A percentile compares a stretch with the other conserved stretches of the same genome.
Evolutionary conservation across 1,284 basidiomycete genomes (phyloP).

Genomic region (Apiotrichum akiyoshidainum): DNA sequence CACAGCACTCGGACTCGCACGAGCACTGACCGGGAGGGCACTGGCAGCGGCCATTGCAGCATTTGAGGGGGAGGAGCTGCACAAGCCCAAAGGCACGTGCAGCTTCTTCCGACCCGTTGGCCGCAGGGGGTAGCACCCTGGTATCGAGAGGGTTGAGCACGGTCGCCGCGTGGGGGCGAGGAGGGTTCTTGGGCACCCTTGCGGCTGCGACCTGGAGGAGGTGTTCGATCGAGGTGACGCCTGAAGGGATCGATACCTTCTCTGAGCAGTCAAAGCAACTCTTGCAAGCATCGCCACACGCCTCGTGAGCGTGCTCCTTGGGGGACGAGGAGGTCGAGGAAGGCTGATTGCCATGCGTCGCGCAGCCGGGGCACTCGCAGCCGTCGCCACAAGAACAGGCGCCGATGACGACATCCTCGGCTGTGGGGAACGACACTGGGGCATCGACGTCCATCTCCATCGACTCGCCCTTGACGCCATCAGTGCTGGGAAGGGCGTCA

Average conservation of each 20-base stretch:
- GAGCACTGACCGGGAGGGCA: conserved; percentile 47
- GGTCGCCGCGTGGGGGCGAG: conserved; percentile 9
- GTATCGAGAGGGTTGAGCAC: conserved; percentile 42
- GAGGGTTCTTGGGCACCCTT: conserved; percentile 35
- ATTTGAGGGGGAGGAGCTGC: conserved; percentile 48
- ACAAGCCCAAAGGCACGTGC: conserved; percentile 42
- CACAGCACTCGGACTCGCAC: conserved; percentile 50
- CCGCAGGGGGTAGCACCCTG: conserved; percentile 38
- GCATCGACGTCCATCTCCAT: conserved; percentile 36
- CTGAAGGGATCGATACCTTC: conserved; percentile 43
- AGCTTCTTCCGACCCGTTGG: conserved; percentile 33
- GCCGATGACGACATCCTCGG: conserved; percentile 44
- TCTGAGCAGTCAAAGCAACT: conserved; percentile 45
- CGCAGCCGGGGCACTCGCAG: conserved; percentile 50
- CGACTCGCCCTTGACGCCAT: conserved; percentile 34
- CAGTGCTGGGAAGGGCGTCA: conserved; percentile 34
- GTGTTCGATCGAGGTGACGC: conserved; percentile 47
- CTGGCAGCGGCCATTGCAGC: conserved; percentile 51
- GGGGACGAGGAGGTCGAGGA: conserved; percentile 12
- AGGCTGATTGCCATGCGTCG: conserved; percentile 36
- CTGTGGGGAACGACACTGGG: conserved; percentile 42
- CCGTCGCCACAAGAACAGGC: conserved; percentile 50
- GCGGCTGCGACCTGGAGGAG: conserved; percentile 46
- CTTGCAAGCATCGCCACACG: conserved; percentile 40
- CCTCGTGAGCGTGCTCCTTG: conserved; percentile 22